These are phyloP conservation scores for Pirum gemmata DNA, from an alignment of 78 protist species.

Conservation along the genomic window DNA sequence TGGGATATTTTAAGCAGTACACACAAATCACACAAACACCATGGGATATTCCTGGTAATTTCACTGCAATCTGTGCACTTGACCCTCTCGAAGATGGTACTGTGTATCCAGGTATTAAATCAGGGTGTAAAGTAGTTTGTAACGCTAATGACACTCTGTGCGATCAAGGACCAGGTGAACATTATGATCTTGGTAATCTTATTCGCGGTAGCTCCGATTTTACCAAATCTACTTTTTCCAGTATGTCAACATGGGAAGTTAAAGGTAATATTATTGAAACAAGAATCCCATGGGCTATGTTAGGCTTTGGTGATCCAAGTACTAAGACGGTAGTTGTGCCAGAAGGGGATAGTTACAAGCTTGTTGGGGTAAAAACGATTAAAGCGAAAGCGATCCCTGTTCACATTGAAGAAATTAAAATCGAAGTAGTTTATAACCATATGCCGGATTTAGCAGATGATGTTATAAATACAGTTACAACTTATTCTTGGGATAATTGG, in stretches of 20 bases:
- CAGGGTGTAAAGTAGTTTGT: too few species aligned
- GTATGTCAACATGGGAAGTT: neutral
- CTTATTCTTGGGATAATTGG: neutral
- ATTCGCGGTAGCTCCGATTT: neutral
- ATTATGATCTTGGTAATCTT: neutral
- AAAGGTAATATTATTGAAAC: neutral
- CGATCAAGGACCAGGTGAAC: too few species aligned
- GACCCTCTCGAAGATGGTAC: too few species aligned
- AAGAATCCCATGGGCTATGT: neutral
- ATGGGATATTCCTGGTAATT: too few species aligned
- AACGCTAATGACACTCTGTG: too few species aligned
- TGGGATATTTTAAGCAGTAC: too few species aligned
- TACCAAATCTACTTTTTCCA: neutral
- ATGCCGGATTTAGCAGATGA: neutral
- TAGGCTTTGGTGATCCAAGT: neutral
- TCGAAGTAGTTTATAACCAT: neutral
- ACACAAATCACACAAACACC: too few species aligned
- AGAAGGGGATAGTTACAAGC: neutral
- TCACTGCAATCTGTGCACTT: too few species aligned
- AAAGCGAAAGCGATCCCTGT: neutral
- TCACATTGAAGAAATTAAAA: neutral
- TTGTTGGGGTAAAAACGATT: neutral
- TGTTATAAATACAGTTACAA: neutral
- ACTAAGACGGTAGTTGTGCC: neutral
- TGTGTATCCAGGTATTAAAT: too few species aligned